A percentile compares a stretch with the other conserved stretches of the same genome.
Conservation (phyloP, 2,329 filamentous ascomycete species). For the Simplicillium aogashimaense region DNA sequence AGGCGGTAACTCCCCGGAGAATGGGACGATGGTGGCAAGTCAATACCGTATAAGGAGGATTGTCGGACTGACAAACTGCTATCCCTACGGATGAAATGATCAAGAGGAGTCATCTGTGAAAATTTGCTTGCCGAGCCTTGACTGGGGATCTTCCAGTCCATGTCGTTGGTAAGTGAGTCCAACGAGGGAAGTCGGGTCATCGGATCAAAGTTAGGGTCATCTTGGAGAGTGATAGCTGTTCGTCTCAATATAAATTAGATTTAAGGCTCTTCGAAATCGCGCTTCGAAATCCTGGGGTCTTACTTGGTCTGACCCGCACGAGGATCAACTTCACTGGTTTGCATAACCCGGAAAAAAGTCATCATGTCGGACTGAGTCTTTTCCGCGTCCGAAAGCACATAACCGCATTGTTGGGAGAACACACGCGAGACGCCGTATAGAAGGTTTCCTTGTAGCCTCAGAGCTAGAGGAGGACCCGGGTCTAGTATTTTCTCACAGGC, state of each 20-base stretch:
- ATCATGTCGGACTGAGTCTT: constrained; percentile 65
- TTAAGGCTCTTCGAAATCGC: constrained; percentile 7
- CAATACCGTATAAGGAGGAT: constrained; percentile 17
- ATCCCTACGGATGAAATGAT: constrained; percentile 14
- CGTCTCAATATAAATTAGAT: constrained; percentile 40
- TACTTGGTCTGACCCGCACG: constrained; percentile 65
- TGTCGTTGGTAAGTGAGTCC: constrained; percentile 24
- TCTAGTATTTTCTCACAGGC: constrained; percentile 84
- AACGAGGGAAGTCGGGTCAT: constrained; percentile 19
- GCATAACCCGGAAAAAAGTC: constrained; percentile 49
- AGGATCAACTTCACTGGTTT: constrained; percentile 51
- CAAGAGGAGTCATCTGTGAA: constrained; percentile 34
- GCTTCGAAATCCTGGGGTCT: constrained; percentile 32
- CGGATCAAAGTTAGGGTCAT: constrained; percentile 67
- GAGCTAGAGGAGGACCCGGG: constrained; percentile 72
- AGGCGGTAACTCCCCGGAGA: constrained; percentile 21
- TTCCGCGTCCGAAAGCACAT: constrained; percentile 73
- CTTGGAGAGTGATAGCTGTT: constrained; percentile 64
- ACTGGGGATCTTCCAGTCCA: constrained; percentile 22
- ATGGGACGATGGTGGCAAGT: constrained; percentile 23
- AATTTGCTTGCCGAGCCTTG: constrained; percentile 26
- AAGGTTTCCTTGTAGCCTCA: constrained; percentile 82
- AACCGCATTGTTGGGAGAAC: constrained; percentile 77
- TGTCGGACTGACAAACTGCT: constrained; percentile 15
- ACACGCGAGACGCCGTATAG: constrained; percentile 80